Base-by-base conservation (phyloP, 768 basidiomycete genomes). In the Trametes elegans region DNA sequence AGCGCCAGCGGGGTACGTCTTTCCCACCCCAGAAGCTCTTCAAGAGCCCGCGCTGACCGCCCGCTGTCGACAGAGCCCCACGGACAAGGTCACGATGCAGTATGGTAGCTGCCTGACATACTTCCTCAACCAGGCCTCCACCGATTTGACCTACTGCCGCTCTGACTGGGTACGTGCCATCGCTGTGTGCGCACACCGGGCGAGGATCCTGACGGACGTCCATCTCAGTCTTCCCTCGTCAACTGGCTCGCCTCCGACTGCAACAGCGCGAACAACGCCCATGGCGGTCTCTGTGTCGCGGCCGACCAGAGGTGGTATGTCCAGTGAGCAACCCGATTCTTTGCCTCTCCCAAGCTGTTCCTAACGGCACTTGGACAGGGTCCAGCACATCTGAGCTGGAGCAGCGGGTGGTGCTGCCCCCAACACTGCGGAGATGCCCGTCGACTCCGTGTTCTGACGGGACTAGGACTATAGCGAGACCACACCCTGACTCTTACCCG, bases 231-330 rank as follows among this genome's bases (percentile, higher is more conserved):
- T n/a, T 50, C 63, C 36, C 58, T 76, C 46, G 58, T 78, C 32
- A 70, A 75, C 57, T 75, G 65, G 46, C 62, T 80, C 28, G 74
- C 79, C 0, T 67, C 67, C 21, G 77, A 76, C 59, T 80, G 78
- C 63, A 74, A 78, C 63, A 64, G 76, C 0, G 70, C 73, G 4
- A 74, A 79, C 68, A 79, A 79, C 50, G 78, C 79, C 3, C 77
- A 80, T 55, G 79, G 78, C 16, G 79, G 78, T 0, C 68, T 74
- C 50, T 79, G 78, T 54, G 73, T 79, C 18, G 75, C 78, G 11
- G 65, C 58, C 39, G 73, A 79, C 60, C 73, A 78, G 60, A 57
- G 64, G 27, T 80, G 77, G 74, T 80, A 77, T 66, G 71, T 77
- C 50, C 76, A 80, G 77, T 78, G 58, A 60, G 76, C 71, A n/a